Conservation (phyloP, 768 basidiomycete genomes). For the Mycena amicta region DNA sequence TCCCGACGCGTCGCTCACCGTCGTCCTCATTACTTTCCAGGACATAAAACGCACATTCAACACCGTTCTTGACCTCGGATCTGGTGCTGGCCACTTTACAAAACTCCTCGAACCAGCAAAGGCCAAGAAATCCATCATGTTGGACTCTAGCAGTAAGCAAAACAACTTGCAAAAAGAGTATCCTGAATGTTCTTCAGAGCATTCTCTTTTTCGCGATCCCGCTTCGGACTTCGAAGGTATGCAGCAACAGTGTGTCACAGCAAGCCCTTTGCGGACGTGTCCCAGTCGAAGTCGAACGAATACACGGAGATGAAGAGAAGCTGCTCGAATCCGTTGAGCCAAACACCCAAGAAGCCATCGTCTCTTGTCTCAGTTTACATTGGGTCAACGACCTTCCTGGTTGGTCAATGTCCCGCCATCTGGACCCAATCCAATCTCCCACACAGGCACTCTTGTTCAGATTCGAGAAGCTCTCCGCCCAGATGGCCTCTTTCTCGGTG, state of each 20-base stretch:
- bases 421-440: conserved; percentile 2
- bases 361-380: conserved; percentile 89
- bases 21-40: conserved; percentile 45
- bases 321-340: conserved; percentile 65
- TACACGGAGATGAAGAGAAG: conserved; percentile 83
- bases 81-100: conserved; percentile 91
- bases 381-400: conserved; percentile 99
- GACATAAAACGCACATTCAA: conserved; percentile 88
- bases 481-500: conserved; percentile 93
- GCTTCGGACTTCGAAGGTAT: conserved; percentile 82
- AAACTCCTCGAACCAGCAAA: conserved; percentile 73
- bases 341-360: conserved; percentile 86
- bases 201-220: conserved; percentile 72
- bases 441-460: conserved; percentile 78
- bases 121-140: conserved; percentile 74
- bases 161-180: neutral
- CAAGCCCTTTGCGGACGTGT: conserved; percentile 8
- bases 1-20: conserved; percentile 8
- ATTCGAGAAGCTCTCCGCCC: conserved; percentile 82
- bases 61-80: conserved; percentile 82
- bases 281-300: conserved; percentile 75
- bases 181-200: conserved; percentile 44
- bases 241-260: conserved; percentile 11
- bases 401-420: conserved; percentile 31
- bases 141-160: conserved; percentile 81